phyloP scores from a whole-genome alignment of 257 asterid genomes.

The Petunia axillaris region DNA sequence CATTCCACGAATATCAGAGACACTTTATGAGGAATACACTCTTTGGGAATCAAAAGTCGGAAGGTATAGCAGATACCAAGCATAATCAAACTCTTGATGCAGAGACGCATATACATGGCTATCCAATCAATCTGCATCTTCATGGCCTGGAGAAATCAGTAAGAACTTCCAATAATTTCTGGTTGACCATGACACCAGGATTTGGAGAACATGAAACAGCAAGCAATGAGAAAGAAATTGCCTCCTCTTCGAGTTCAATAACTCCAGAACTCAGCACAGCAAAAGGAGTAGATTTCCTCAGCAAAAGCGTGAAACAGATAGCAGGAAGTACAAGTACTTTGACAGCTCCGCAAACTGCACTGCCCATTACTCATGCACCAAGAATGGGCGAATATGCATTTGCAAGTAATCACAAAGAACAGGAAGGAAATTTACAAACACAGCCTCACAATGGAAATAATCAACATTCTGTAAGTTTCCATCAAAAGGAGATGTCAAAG shows the following conservation, averaged over 20 bases:
- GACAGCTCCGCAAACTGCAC: conserved; percentile 39
- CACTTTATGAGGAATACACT: conserved; percentile 35
- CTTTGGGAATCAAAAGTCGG: conserved; percentile 47
- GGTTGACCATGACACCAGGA: conserved; percentile 45
- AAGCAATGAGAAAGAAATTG: conserved; percentile 41
- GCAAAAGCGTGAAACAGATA: conserved; percentile 39
- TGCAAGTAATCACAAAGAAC: conserved; percentile 30
- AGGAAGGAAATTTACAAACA: conserved; percentile 33
- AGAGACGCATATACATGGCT: conserved; percentile 31
- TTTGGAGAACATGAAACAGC: conserved; percentile 50
- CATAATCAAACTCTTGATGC: conserved; percentile 33
- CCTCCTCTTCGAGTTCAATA: conserved; percentile 48
- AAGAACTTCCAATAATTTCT: conserved; percentile 37
- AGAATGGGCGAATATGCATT: conserved; percentile 28
- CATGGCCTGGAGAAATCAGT: conserved; percentile 34
- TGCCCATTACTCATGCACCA: conserved; percentile 41
- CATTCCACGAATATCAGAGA: conserved; percentile 43
- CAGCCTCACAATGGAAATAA: conserved; percentile 34
- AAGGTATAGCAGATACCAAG: conserved; percentile 28
- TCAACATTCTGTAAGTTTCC: conserved; percentile 37
- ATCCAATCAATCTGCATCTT: conserved; percentile 38
- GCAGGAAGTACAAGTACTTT: conserved; percentile 36
- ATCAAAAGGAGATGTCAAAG: conserved; percentile 39
- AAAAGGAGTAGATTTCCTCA: conserved; percentile 31
- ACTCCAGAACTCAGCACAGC: conserved; percentile 38